Evolutionary conservation across 2,329 filamentous ascomycete genomes (phyloP).

Genomic region (Paecilomyces formosus): DNA sequence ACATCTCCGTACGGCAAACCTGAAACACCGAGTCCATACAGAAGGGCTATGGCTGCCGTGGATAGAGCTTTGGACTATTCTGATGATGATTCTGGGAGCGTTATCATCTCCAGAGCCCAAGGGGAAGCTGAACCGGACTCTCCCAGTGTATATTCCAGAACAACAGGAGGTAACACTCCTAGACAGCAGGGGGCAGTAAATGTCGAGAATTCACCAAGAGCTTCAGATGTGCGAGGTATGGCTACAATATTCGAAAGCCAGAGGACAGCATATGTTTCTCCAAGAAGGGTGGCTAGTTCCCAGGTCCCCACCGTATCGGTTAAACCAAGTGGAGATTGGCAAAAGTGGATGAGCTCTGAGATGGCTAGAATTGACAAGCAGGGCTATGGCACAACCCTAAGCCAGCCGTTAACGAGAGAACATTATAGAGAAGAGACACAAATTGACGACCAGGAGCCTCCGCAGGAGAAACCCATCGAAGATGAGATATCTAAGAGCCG

Average conservation of each 20-base stretch:
- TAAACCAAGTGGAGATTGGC: conserved; percentile 27
- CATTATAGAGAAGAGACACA: conserved; percentile 35
- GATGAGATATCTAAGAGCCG: background rate
- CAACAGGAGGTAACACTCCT: conserved; percentile 27
- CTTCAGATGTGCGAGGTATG: conserved; percentile 22
- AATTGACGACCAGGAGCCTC: conserved; percentile 20
- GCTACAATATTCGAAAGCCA: conserved; percentile 29
- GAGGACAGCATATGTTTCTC: conserved; percentile 22
- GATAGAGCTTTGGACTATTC: conserved; percentile 7
- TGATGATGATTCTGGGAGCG: conserved; percentile 14
- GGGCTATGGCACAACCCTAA: conserved; percentile 3
- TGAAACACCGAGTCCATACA: conserved; percentile 15
- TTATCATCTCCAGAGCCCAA: conserved; percentile 9
- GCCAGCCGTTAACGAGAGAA: conserved; percentile 15
- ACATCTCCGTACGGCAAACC: conserved; percentile 10
- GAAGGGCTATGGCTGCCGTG: conserved; percentile 9
- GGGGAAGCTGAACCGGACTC: conserved; percentile 16
- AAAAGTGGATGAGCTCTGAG: conserved; percentile 29
- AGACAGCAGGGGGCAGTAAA: conserved; percentile 5
- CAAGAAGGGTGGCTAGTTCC: conserved; percentile 11
- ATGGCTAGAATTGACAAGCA: conserved; percentile 22
- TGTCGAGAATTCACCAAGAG: conserved; percentile 1
- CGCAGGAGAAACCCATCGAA: background rate
- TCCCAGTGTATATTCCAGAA: conserved; percentile 38
- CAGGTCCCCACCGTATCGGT: conserved; percentile 1